Conservation (phyloP, 768 basidiomycete species). For the Boletus edulis region DNA sequence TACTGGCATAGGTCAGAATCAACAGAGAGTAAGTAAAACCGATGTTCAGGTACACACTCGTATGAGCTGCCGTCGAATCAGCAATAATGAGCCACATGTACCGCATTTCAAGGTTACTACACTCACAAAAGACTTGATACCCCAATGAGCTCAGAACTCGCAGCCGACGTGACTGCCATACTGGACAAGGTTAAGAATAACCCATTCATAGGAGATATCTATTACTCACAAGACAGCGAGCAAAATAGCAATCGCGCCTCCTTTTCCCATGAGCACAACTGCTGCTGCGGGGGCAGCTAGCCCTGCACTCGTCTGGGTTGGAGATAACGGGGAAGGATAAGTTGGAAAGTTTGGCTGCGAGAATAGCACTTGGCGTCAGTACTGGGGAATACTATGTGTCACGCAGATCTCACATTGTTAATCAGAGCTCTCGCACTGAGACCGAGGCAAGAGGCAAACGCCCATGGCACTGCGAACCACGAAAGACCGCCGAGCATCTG, state of each 20-base stretch:
- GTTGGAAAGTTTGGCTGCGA: constrained; percentile 51
- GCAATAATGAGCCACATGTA: neutral
- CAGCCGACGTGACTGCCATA: constrained; percentile 49
- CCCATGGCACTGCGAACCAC: too few species aligned
- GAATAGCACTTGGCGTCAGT: neutral
- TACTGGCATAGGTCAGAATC: constrained; percentile 14
- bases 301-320: constrained; percentile 40
- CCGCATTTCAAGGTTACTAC: neutral
- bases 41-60: constrained; percentile 32
- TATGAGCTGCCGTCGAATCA: constrained; percentile 35
- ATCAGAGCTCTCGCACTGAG: constrained; percentile 39
- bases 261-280: constrained; percentile 43
- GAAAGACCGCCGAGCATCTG: constrained; percentile 58
- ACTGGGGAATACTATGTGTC: too few species aligned
- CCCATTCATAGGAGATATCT: neutral
- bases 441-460: constrained; percentile 47
- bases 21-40: neutral
- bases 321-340: constrained; percentile 38
- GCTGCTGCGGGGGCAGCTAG: constrained; percentile 48
- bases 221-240: constrained; percentile 40
- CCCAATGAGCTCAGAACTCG: constrained; percentile 45
- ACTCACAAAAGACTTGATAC: constrained; percentile 44
- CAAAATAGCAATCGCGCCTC: constrained; percentile 40
- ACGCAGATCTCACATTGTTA: constrained; percentile 24
- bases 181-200: constrained; percentile 9